phyloP scores from a whole-genome alignment of 2,329 filamentous ascomycete species.

The Trichophaea hybrida region DNA sequence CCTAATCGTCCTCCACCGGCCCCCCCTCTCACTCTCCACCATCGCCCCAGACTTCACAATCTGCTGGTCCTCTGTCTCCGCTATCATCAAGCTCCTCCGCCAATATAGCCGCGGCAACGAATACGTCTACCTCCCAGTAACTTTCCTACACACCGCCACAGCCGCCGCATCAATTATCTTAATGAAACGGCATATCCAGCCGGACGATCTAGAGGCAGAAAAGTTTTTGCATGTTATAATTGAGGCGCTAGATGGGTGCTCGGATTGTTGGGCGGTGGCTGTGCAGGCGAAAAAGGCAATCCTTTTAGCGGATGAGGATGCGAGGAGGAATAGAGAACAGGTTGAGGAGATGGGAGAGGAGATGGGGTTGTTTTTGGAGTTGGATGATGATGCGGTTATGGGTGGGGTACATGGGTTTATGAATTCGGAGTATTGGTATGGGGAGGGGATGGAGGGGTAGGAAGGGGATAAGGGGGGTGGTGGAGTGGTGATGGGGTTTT shows the following conservation, averaged over 20 bases:
- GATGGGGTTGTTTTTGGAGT: background rate
- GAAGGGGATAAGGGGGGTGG: background rate
- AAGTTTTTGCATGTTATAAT: background rate
- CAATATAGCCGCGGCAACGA: conserved; percentile 2
- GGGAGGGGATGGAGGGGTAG: background rate
- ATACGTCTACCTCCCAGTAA: background rate
- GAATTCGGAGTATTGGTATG: background rate
- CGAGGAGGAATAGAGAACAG: background rate
- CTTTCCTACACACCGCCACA: background rate
- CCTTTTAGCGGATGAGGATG: background rate
- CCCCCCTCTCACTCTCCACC: background rate
- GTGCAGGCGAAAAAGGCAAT: conserved; percentile 1
- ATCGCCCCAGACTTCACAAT: background rate
- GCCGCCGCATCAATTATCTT: background rate
- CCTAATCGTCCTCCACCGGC: background rate
- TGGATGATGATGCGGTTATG: background rate
- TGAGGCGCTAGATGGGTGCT: background rate
- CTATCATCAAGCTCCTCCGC: background rate
- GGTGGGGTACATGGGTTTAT: background rate
- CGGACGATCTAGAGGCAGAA: background rate
- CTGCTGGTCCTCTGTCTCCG: background rate
- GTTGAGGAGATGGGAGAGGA: background rate
- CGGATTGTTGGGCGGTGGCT: background rate
- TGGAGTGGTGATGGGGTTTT: background rate
- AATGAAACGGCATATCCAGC: background rate